Conservation (phyloP, 1,139 yeast species). For the Pichia sp. region DNA sequence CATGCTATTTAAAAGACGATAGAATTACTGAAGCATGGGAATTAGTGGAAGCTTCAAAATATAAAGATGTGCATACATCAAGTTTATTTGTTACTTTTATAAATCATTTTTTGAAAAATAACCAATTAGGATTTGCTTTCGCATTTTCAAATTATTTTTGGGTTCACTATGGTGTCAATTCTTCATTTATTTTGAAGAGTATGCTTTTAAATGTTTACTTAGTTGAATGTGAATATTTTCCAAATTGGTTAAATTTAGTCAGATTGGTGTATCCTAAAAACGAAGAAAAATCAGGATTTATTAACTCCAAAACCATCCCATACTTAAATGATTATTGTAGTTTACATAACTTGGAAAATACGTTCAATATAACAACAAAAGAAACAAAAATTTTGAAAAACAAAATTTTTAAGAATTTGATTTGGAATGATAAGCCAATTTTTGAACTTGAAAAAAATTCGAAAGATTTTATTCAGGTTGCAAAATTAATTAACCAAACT, state of each 20-base stretch:
- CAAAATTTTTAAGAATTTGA: constrained; percentile 12
- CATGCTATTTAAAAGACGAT: constrained; percentile 16
- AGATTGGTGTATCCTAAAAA: constrained; percentile 8
- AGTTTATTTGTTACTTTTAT: constrained; percentile 18
- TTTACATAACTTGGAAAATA: constrained; percentile 17
- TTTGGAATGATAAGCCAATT: constrained; percentile 19
- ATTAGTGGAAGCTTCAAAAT: background rate
- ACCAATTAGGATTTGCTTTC: constrained; percentile 21
- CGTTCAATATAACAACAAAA: constrained; percentile 3
- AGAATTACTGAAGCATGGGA: constrained; percentile 19
- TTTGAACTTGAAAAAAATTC: constrained; percentile 14
- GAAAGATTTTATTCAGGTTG: constrained; percentile 16
- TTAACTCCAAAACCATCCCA: constrained; percentile 8
- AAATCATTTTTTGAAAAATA: constrained; percentile 17
- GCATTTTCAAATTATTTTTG: constrained; percentile 19
- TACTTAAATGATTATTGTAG: constrained; percentile 21
- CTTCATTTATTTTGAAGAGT: constrained; percentile 15
- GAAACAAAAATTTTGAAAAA: constrained; percentile 9
- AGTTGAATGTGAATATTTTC: constrained; percentile 19
- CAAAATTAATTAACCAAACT: constrained; percentile 13
- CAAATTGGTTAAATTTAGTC: constrained; percentile 21
- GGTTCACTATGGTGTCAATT: constrained; percentile 1
- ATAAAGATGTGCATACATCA: too few species aligned
- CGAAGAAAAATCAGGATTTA: constrained; percentile 10
- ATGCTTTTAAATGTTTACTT: constrained; percentile 18